Evolutionary conservation across 2,329 filamentous ascomycete genomes (phyloP).

Genomic region (Alternaria sp.): DNA sequence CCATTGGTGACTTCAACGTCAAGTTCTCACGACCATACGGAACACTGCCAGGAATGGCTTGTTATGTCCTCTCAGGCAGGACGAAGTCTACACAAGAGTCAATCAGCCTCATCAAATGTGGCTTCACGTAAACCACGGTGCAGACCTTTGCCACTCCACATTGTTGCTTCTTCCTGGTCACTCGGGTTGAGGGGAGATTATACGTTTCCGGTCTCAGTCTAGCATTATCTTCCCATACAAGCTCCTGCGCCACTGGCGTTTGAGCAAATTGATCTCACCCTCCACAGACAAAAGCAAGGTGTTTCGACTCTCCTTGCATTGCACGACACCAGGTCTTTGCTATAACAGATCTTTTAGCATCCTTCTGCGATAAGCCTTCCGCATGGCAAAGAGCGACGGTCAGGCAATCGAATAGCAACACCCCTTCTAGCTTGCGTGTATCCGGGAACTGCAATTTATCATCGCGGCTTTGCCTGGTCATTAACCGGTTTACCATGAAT

Average conservation of each 20-base stretch:
- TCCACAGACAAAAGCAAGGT: background rate
- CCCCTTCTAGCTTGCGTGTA: no score
- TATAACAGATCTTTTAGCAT: no score
- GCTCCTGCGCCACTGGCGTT: background rate
- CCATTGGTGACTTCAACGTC: no score
- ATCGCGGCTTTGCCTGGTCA: fast-evolving
- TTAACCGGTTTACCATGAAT: no score
- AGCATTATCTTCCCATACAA: background rate
- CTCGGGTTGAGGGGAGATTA: fast-evolving
- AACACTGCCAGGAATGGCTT: background rate
- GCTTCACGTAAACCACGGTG: background rate
- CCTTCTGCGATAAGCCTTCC: no score
- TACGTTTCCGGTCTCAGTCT: background rate
- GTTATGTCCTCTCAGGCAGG: no score
- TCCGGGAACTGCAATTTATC: no score
- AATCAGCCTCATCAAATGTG: fast-evolving
- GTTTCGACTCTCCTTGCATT: background rate
- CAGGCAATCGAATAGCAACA: no score
- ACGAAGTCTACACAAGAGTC: fast-evolving
- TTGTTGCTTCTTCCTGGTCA: fast-evolving
- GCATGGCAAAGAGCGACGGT: no score
- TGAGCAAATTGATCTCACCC: background rate
- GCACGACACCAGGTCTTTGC: no score
- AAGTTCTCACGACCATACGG: background rate
- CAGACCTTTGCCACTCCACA: background rate